These are phyloP conservation scores for Thuidium tamariscinum DNA, from an alignment of 225 moss, liverwort and hornwort genomes.

Conservation along the genomic window DNA sequence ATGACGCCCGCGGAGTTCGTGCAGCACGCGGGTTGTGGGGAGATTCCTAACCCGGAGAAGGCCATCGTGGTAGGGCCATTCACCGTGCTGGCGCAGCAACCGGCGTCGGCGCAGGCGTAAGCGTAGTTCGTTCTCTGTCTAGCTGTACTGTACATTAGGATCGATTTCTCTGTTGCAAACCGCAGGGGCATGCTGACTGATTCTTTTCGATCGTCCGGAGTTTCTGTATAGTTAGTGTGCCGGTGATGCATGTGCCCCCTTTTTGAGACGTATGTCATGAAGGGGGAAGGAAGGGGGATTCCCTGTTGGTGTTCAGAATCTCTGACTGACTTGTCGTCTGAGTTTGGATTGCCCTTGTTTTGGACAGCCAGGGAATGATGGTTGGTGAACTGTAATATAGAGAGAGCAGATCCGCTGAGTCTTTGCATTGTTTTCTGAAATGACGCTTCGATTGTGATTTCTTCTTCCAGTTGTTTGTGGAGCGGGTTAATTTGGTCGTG, in stretches of 20 bases:
- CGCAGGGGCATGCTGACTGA: not conserved
- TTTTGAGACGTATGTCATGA: not conserved
- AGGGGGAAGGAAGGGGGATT: not conserved
- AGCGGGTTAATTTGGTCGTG: not conserved
- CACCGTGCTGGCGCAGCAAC: slow-evolving; percentile 30
- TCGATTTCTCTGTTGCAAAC: not conserved
- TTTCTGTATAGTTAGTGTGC: not conserved
- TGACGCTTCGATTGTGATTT: not conserved
- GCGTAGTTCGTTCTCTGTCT: not conserved
- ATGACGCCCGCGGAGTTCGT: slow-evolving; percentile 78
- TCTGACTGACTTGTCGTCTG: not conserved
- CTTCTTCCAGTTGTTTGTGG: not conserved
- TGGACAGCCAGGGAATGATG: not conserved
- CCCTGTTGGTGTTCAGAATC: not conserved
- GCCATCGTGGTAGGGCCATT: slow-evolving; percentile 53
- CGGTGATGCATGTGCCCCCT: not conserved
- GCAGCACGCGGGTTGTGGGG: slow-evolving; percentile 67
- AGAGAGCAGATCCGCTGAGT: not conserved
- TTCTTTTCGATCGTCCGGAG: not conserved
- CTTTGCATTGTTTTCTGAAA: not conserved
- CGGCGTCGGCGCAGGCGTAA: slow-evolving; percentile 40
- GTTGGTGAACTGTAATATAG: not conserved
- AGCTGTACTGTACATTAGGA: not conserved
- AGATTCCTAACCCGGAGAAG: slow-evolving; percentile 66
- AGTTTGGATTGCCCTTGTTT: not conserved